Conservation (phyloP, 1,284 basidiomycete species). For the Irpex lacteus region DNA sequence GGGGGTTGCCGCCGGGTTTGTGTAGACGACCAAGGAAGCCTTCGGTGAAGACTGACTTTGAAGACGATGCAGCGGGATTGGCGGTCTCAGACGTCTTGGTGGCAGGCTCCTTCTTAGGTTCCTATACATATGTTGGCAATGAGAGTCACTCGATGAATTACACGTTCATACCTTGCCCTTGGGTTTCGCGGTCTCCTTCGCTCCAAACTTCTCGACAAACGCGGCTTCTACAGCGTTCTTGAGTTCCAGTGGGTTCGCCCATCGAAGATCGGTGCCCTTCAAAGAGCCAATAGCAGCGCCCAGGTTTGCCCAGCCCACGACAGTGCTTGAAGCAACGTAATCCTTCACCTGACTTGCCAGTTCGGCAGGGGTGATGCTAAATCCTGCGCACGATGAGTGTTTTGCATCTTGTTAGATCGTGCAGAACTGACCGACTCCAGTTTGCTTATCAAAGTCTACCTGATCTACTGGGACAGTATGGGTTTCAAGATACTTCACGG, state of each 20-base stretch:
- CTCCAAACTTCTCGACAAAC: slow-evolving; percentile 78
- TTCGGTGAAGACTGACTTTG: slow-evolving; percentile 85
- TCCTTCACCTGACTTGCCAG: slow-evolving; percentile 59
- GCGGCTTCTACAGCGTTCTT: slow-evolving; percentile 84
- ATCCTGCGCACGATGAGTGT: slow-evolving; percentile 50
- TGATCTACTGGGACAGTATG: slow-evolving; percentile 64
- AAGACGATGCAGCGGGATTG: slow-evolving; percentile 34
- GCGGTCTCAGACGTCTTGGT: slow-evolving; percentile 33
- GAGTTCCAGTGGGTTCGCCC: slow-evolving; percentile 89
- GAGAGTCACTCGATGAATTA: no score
- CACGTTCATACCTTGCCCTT: slow-evolving; percentile 64
- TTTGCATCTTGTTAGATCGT: background rate
- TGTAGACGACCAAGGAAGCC: slow-evolving; percentile 95
- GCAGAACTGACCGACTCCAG: slow-evolving; percentile 82
- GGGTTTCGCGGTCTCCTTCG: slow-evolving; percentile 66
- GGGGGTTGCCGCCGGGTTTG: slow-evolving; percentile 93
- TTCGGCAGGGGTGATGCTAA: slow-evolving; percentile 73
- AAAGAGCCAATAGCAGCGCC: slow-evolving; percentile 71
- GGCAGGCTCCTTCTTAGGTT: slow-evolving; percentile 49
- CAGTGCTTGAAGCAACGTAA: slow-evolving; percentile 57
- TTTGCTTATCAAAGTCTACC: slow-evolving; percentile 75
- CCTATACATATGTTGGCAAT: slow-evolving; percentile 32
- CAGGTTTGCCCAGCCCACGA: slow-evolving; percentile 74
- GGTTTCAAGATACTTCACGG: slow-evolving; percentile 74
- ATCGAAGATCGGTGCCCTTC: slow-evolving; percentile 73